These are phyloP conservation scores for Xylaria palmicola DNA, from an alignment of 495 filamentous ascomycete genomes.

Conservation along the genomic window DNA sequence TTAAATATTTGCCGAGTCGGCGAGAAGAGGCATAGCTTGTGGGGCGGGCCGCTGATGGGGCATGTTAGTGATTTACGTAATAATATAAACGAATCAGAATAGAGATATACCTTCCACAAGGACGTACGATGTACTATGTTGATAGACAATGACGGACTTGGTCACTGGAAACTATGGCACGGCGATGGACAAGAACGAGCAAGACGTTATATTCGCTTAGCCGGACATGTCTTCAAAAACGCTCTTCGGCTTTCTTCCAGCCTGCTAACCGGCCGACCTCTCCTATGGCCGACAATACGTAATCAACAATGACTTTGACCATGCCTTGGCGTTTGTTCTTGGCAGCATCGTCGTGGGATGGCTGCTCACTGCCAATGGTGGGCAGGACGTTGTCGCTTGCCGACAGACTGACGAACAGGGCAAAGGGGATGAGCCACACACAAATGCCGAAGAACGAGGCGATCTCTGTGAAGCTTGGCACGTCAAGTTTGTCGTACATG, in stretches of 20 bases:
- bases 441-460: conserved; percentile 95
- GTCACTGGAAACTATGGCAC: neutral
- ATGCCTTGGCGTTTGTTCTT: conserved; percentile 73
- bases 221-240: conserved; percentile 19
- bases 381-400: conserved; percentile 94
- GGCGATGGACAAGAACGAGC: neutral
- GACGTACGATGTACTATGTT: neutral
- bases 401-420: conserved; percentile 88
- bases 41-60: neutral
- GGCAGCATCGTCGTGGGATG: conserved; percentile 40
- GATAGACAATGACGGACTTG: too few relatives aligned
- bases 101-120: neutral
- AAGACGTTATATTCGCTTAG: conserved; percentile 12
- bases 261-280: conserved; percentile 74
- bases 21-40: neutral
- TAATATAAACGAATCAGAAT: neutral
- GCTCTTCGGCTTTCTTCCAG: conserved; percentile 46
- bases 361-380: conserved; percentile 62
- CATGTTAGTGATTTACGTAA: neutral
- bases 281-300: conserved; percentile 67
- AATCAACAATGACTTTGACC: conserved; percentile 85
- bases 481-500: conserved; percentile 59
- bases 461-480: conserved; percentile 90
- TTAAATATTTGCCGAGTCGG: neutral
- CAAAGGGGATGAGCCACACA: conserved; percentile 95